These are phyloP conservation scores for Punica granatum DNA, from an alignment of 345 rosid genomes.

Conservation along the genomic window DNA sequence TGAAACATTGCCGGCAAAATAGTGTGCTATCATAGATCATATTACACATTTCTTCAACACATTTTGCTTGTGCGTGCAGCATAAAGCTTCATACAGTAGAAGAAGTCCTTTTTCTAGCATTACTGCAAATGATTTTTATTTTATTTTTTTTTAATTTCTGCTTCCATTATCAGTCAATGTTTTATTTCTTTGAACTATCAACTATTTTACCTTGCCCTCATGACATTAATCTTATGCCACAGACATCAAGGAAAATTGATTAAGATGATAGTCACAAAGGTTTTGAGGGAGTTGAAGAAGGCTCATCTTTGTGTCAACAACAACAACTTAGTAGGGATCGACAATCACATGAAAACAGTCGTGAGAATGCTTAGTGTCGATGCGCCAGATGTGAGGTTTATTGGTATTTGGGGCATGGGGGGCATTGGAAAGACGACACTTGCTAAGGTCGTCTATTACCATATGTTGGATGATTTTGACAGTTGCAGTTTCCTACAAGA, in stretches of 20 bases:
- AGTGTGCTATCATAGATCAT: too few species aligned
- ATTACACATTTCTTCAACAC: too few species aligned
- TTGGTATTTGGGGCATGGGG: not conserved
- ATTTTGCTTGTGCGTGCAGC: too few species aligned
- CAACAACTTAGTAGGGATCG: not conserved
- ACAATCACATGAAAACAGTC: not conserved
- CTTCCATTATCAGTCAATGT: too few species aligned
- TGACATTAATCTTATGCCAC: not conserved
- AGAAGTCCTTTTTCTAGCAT: too few species aligned
- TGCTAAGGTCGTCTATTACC: not conserved
- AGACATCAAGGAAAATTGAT: not conserved
- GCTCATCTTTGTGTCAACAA: fast-evolving
- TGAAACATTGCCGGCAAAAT: too few species aligned
- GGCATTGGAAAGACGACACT: slow-evolving; percentile 6
- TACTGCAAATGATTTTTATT: too few species aligned
- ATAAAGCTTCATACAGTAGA: too few species aligned
- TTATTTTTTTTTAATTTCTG: too few species aligned
- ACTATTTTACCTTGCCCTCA: not conserved
- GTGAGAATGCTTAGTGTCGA: not conserved
- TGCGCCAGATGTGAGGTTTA: not conserved
- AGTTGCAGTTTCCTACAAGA: slow-evolving; percentile 3
- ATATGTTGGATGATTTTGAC: not conserved
- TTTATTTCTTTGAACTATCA: too few species aligned
- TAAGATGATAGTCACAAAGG: not conserved
- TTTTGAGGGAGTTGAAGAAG: not conserved